Conservation (phyloP, 345 rosid genomes). For the Mercurialis annua region DNA sequence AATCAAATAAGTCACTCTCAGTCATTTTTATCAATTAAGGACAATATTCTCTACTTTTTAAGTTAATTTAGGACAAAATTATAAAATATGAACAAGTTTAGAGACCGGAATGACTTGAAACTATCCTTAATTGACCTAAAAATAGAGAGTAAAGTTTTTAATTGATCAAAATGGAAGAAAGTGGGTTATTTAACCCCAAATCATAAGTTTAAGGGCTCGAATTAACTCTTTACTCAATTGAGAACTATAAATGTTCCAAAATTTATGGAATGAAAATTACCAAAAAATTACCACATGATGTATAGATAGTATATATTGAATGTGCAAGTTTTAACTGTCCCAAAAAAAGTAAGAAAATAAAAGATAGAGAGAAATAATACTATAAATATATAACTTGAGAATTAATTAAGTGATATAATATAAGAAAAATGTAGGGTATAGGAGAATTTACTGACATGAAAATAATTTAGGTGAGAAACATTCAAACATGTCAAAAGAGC, state of each 20-base stretch:
- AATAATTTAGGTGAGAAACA: constrained; percentile 10
- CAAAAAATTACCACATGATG: no score
- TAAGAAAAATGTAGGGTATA: constrained; percentile 4
- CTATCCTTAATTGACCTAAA: no score
- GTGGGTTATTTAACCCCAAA: no score
- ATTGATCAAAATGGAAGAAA: no score
- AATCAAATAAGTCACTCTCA: no score
- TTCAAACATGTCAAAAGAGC: constrained; percentile 19
- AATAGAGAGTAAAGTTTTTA: no score
- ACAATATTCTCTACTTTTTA: no score
- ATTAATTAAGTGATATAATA: background rate
- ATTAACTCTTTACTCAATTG: background rate
- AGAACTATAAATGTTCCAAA: background rate
- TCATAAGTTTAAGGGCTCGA: no score
- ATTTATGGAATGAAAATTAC: background rate
- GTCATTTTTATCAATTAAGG: no score
- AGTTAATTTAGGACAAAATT: no score
- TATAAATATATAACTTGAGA: constrained; percentile 1
- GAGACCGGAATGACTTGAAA: no score
- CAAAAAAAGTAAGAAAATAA: background rate
- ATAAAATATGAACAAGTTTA: no score
- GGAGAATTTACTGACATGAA: constrained; percentile 7
- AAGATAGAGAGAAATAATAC: background rate
- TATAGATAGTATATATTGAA: background rate
- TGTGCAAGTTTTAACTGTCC: background rate